phyloP scores from a whole-genome alignment of 805 yeast genomes.

The Ogataea saltuana region DNA sequence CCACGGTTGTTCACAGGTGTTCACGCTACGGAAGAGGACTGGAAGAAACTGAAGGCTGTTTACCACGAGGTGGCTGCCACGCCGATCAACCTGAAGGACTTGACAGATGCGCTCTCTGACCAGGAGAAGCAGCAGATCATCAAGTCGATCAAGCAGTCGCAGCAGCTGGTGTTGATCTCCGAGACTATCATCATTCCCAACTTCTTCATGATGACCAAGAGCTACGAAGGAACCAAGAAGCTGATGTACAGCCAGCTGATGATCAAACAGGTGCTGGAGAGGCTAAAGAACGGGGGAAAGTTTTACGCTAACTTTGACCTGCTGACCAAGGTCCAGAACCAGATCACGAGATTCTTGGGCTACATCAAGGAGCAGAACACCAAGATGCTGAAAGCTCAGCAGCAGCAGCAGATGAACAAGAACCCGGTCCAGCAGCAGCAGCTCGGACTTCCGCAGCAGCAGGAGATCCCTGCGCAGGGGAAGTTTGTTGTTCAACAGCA shows the following conservation, averaged over 20 bases:
- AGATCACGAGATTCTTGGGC: slow-evolving; percentile 72
- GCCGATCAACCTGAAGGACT: slow-evolving; percentile 65
- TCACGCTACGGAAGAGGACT: slow-evolving; percentile 59
- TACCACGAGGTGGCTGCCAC: slow-evolving; percentile 68
- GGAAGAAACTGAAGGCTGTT: slow-evolving; percentile 58
- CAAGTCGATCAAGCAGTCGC: slow-evolving; percentile 51
- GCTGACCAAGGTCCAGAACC: slow-evolving; percentile 66
- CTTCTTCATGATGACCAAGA: slow-evolving; percentile 73
- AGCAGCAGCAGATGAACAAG: slow-evolving; percentile 23
- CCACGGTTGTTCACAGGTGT: slow-evolving; percentile 36
- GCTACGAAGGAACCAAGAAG: slow-evolving; percentile 71
- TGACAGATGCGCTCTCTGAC: slow-evolving; percentile 58
- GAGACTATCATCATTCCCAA: slow-evolving; percentile 73
- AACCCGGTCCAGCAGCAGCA: slow-evolving; percentile 16
- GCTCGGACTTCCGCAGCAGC: slow-evolving; percentile 15
- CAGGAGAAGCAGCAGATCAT: slow-evolving; percentile 65
- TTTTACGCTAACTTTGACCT: slow-evolving; percentile 74
- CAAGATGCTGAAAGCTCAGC: slow-evolving; percentile 29
- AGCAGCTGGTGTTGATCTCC: slow-evolving; percentile 64
- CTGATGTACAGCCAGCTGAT: slow-evolving; percentile 76
- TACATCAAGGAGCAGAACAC: slow-evolving; percentile 62
- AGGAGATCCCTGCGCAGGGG: slow-evolving; percentile 22
- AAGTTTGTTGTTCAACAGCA: slow-evolving; percentile 19
- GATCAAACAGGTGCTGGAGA: slow-evolving; percentile 75
- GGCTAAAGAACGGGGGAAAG: slow-evolving; percentile 47